Evolutionary conservation across 2,329 filamentous ascomycete species (phyloP), one percentile per base, ranked within the genome.

Genomic region (Pseudogymnoascus sp.): DNA sequence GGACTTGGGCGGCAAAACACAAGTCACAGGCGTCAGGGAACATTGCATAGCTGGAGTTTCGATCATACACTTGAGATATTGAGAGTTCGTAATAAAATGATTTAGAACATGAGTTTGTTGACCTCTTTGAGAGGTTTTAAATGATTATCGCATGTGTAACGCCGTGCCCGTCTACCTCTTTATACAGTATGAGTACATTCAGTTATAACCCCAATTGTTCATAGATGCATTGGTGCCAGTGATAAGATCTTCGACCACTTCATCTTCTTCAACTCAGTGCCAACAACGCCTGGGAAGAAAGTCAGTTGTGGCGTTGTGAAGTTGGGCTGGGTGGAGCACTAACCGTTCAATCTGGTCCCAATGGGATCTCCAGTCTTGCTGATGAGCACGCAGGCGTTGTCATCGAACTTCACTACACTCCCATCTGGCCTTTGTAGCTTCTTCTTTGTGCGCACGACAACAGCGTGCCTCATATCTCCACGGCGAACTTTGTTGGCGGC

Each of bases 161-260:
- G 47, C 47, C 47, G 47, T 54, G 47, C 33, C 47, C 47, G n/a
- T 54, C 29, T 54, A 35, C 29, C 29, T 54, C 47, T 54, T 54
- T 54, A 54, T 54, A 54, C 47, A 54, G 47, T 54, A 35, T 54
- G 47, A 54, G n/a, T 54, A 54, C 47, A 54, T 54, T 54, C 39
- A 41, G 35, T 44, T 57, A 33, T 54, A 61, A 35, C 66, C 64
- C 66, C 65, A 26, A 57, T 64, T 62, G 66, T 62, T 63, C 82
- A 89, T 73, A 89, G 77, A 76, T 90, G 85, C 83, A 89, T 86
- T 54, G 94, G 93, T 61, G 94, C 94, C 82, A 99, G 84, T 68
- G 90, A 96, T 73, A 99, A 77, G 70, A 99, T 97, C 84, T 97
- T 99, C 70, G 92, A 96, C 94, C 94, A 99, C 78, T 96, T 88